phyloP scores from a whole-genome alignment of 805 yeast genomes.

The Kodamaea kakaduensis region DNA sequence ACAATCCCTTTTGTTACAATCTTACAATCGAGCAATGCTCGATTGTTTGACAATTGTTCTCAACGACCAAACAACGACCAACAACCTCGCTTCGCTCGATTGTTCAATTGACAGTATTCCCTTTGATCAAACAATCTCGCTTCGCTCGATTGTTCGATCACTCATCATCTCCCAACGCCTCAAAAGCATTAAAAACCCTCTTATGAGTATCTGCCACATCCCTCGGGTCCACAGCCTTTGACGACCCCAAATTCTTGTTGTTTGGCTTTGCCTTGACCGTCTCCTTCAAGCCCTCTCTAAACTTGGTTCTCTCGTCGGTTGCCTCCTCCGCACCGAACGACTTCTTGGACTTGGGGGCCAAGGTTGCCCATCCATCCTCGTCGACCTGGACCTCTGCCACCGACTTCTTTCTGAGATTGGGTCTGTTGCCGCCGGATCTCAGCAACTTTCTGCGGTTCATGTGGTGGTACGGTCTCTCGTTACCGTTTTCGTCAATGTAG shows the following conservation, averaged over 20 bases:
- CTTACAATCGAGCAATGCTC: too few relatives aligned
- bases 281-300: slow-evolving; percentile 47
- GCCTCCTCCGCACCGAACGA: slow-evolving; percentile 49
- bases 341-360: slow-evolving; percentile 40
- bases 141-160: too few relatives aligned
- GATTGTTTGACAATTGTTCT: too few relatives aligned
- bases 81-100: too few relatives aligned
- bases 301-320: slow-evolving; percentile 43
- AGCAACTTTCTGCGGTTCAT: slow-evolving; percentile 64
- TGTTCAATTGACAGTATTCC: too few relatives aligned
- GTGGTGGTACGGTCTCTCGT: slow-evolving; percentile 42
- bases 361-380: slow-evolving; percentile 82
- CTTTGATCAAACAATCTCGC: too few relatives aligned
- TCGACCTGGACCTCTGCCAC: slow-evolving; percentile 53
- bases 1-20: too few relatives aligned
- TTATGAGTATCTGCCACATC: slow-evolving; percentile 69
- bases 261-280: slow-evolving; percentile 59
- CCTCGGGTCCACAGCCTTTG: slow-evolving; percentile 69
- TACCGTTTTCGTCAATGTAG: slow-evolving; percentile 43
- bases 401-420: slow-evolving; percentile 55
- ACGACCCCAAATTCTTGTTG: slow-evolving; percentile 69
- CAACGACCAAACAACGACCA: too few relatives aligned
- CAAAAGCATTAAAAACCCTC: slow-evolving; percentile 73
- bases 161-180: slow-evolving; percentile 65
- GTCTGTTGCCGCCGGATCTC: slow-evolving; percentile 33